Percentiles rank a stretch among this genome's conserved stretches.
Evolutionary conservation across 306 rosid genomes (phyloP).

Genomic region (Inga oerstediana): DNA sequence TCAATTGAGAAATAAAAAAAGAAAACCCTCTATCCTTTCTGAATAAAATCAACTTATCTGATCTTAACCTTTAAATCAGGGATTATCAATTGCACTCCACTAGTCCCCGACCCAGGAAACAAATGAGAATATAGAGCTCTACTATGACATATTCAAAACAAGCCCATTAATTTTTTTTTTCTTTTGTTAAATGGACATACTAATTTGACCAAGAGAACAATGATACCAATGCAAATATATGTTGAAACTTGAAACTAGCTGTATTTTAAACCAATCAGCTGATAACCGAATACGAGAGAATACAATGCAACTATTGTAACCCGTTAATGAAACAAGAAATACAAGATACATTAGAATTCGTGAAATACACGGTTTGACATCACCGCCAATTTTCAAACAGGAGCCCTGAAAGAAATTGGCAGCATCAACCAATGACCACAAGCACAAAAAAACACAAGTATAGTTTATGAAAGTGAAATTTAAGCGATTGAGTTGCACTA

Average conservation of each 20-base stretch:
- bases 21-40: background rate
- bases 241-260: background rate
- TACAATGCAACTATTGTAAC: background rate
- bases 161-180: background rate
- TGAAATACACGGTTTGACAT: background rate
- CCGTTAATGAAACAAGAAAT: background rate
- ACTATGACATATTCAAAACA: background rate
- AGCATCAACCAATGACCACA: background rate
- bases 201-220: background rate
- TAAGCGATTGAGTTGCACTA: background rate
- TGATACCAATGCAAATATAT: background rate
- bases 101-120: background rate
- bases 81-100: background rate
- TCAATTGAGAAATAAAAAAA: background rate
- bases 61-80: background rate
- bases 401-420: background rate
- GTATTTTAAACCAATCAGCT: background rate
- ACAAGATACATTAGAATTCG: background rate
- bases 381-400: constrained; percentile 2
- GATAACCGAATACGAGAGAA: background rate
- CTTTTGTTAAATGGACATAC: background rate
- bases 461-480: constrained; percentile 21
- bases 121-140: background rate
- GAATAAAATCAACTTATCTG: background rate
- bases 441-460: background rate